These are phyloP conservation scores for Hyphopichia wangnamkhiaoensis DNA, from an alignment of 1,139 yeast species.

Conservation along the genomic window DNA sequence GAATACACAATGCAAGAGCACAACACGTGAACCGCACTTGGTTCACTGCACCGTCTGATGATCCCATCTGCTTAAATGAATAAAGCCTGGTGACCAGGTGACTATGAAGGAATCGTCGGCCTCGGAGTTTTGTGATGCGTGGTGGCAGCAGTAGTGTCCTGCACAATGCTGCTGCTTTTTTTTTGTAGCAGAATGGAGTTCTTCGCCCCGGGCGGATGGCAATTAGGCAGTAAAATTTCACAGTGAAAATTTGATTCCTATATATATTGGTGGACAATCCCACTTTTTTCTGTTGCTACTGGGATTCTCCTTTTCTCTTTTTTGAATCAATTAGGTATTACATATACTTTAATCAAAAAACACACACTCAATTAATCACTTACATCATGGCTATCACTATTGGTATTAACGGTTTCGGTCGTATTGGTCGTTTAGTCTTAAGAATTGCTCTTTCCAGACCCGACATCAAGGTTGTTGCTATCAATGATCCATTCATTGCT, in stretches of 20 bases:
- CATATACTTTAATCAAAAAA: not conserved
- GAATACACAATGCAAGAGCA: too few relatives aligned
- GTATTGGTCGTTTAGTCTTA: constrained; percentile 76
- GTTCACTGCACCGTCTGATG: too few relatives aligned
- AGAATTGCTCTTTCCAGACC: constrained; percentile 65
- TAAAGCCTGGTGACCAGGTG: too few relatives aligned
- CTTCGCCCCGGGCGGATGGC: constrained; percentile 8
- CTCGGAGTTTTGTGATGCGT: constrained; percentile 3
- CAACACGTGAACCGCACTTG: too few relatives aligned
- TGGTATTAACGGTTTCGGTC: constrained; percentile 81
- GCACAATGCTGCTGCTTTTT: not conserved
- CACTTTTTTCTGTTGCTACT: not conserved
- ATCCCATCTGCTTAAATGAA: too few relatives aligned
- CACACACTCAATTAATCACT: not conserved
- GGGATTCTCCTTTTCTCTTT: not conserved
- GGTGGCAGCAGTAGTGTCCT: not conserved
- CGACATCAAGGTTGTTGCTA: constrained; percentile 67
- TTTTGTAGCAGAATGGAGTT: constrained; percentile 5
- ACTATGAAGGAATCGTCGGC: too few relatives aligned
- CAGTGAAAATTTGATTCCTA: not conserved
- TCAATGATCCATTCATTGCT: constrained; percentile 74
- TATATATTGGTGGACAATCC: constrained; percentile 1
- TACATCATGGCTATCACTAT: constrained; percentile 18
- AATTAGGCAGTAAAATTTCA: too few relatives aligned
- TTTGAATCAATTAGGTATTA: not conserved